Conservation (phyloP, 352 stramenopile species). For the Elongisporangium anandrum region DNA sequence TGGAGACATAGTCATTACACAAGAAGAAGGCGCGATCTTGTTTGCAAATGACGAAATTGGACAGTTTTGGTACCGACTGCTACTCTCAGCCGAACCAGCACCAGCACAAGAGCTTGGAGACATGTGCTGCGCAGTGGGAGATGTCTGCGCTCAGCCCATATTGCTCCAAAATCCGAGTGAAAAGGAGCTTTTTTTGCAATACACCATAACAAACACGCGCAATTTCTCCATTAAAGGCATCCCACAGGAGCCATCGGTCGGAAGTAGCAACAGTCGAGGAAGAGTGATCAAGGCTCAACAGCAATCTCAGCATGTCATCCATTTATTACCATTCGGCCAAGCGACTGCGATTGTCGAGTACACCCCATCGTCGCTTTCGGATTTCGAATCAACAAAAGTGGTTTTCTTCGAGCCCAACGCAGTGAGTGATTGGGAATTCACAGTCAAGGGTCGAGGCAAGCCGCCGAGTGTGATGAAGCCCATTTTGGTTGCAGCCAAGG, state of each 20-base stretch:
- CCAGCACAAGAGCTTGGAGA: constrained; percentile 45
- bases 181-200: constrained; percentile 67
- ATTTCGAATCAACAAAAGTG: constrained; percentile 67
- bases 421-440: constrained; percentile 89
- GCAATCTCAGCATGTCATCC: constrained; percentile 15
- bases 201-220: constrained; percentile 65
- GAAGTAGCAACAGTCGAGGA: constrained; percentile 2
- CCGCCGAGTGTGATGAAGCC: constrained; percentile 90
- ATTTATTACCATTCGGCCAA: constrained; percentile 66
- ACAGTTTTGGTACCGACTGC: constrained; percentile 93
- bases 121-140: constrained; percentile 85
- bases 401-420: constrained; percentile 68
- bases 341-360: constrained; percentile 80
- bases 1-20: background rate
- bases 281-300: background rate
- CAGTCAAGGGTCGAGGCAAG: constrained; percentile 67
- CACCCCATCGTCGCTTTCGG: constrained; percentile 85
- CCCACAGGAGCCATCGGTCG: background rate
- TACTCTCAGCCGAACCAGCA: constrained; percentile 62
- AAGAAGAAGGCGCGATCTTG: constrained; percentile 72
- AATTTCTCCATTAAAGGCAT: constrained; percentile 85
- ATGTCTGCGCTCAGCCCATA: constrained; percentile 68
- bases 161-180: constrained; percentile 89
- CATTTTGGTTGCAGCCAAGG: constrained; percentile 55
- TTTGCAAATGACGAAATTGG: constrained; percentile 90